A percentile compares a stretch with the other conserved stretches of the same genome.
These are phyloP conservation scores for Avena eriantha DNA, from an alignment of 176 grass and related monocot species.

Conservation along the genomic window DNA sequence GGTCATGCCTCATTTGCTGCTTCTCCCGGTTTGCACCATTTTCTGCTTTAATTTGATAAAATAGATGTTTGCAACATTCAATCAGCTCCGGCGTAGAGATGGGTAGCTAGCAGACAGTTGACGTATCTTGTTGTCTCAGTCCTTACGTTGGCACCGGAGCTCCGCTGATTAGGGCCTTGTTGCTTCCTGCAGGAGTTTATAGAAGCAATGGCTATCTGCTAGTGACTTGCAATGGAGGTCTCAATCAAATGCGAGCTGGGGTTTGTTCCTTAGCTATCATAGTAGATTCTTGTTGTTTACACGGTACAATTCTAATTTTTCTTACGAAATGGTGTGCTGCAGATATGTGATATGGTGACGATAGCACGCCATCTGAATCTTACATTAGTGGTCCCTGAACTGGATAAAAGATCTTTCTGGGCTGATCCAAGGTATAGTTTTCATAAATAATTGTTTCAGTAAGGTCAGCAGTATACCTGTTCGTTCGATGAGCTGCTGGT, in stretches of 20 bases:
- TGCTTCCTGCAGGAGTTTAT: constrained; percentile 69
- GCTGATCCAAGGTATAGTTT: constrained; percentile 86
- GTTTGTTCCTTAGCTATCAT: constrained; percentile 52
- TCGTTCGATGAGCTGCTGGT: neutral
- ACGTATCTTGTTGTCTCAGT: constrained; percentile 21
- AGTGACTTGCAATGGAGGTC: constrained; percentile 88
- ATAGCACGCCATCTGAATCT: constrained; percentile 87
- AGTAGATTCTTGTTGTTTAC: neutral
- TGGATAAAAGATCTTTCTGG: constrained; percentile 98
- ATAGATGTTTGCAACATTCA: constrained; percentile 1
- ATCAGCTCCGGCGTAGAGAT: neutral
- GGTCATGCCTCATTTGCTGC: neutral
- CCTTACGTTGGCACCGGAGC: neutral
- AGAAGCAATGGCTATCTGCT: constrained; percentile 86
- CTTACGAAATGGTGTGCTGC: constrained; percentile 42
- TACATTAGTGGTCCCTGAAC: constrained; percentile 87
- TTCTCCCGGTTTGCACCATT: neutral
- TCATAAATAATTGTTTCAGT: neutral
- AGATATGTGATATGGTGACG: constrained; percentile 99
- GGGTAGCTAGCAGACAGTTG: neutral
- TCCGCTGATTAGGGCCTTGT: constrained; percentile 12
- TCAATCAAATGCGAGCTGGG: constrained; percentile 98
- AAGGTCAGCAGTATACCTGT: neutral
- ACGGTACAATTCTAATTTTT: neutral
- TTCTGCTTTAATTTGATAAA: neutral